Evolutionary conservation across 257 asterid genomes (phyloP).

Genomic region (Ilex asprella): DNA sequence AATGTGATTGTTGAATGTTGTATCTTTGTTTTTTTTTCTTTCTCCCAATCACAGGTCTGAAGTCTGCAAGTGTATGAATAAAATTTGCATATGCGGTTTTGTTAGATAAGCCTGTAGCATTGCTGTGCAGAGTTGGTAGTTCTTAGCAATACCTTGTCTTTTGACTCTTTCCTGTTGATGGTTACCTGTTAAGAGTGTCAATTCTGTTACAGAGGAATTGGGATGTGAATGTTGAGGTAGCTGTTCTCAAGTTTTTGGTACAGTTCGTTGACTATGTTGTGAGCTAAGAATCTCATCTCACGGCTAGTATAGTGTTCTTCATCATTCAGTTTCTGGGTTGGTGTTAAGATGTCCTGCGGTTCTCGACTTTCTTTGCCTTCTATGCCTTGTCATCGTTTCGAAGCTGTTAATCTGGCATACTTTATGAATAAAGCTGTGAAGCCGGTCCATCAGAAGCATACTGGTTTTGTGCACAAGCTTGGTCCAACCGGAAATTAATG

Average conservation of each 20-base stretch:
- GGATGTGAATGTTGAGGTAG: conserved; percentile 19
- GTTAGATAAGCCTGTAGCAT: conserved; percentile 32
- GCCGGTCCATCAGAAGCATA: conserved; percentile 29
- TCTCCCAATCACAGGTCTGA: conserved; percentile 28
- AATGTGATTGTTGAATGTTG: background rate
- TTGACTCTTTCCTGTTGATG: conserved; percentile 9
- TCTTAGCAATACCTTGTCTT: conserved; percentile 13
- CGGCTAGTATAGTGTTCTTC: conserved; percentile 11
- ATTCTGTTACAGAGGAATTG: conserved; percentile 28
- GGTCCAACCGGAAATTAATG: conserved; percentile 39
- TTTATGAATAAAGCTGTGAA: conserved; percentile 54
- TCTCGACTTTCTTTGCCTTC: conserved; percentile 17
- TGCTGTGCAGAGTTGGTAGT: conserved; percentile 22
- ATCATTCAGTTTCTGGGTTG: conserved; percentile 17
- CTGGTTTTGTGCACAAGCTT: conserved; percentile 24
- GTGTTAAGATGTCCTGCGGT: conserved; percentile 42
- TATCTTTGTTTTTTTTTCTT: background rate
- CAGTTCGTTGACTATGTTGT: conserved; percentile 23
- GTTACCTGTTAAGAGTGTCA: conserved; percentile 17
- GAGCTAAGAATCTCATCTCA: conserved; percentile 19
- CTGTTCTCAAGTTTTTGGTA: conserved; percentile 13
- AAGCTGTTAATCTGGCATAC: conserved; percentile 25
- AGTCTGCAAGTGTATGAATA: conserved; percentile 26
- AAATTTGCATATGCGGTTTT: conserved; percentile 29
- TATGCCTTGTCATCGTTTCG: conserved; percentile 22